Evolutionary conservation across 768 basidiomycete species (phyloP).

Genomic region (Hericium coralloides): DNA sequence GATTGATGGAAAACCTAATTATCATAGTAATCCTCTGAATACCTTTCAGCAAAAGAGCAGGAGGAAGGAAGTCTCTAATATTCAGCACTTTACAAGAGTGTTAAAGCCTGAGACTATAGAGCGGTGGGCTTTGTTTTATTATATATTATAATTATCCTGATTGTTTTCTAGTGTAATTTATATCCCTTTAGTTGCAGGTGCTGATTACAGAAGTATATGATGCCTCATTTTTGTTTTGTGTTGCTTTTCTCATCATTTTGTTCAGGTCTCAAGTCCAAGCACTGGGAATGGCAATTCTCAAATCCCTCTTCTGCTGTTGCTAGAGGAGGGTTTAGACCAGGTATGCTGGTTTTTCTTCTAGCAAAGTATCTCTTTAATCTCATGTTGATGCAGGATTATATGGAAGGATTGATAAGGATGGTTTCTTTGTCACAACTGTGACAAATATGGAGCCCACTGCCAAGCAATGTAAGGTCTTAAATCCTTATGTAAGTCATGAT

Average conservation of each 20-base stretch:
- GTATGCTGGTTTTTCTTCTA: conserved; percentile 22
- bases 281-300: conserved; percentile 51
- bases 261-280: conserved; percentile 34
- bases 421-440: conserved; percentile 64
- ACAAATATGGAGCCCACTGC: conserved; percentile 75
- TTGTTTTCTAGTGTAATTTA: conserved; percentile 40
- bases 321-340: conserved; percentile 38
- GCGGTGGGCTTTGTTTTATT: conserved; percentile 32
- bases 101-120: conserved; percentile 44
- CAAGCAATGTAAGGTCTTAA: conserved; percentile 63
- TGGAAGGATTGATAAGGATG: conserved; percentile 47
- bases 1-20: conserved; percentile 19
- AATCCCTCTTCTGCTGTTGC: conserved; percentile 55
- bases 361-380: neutral
- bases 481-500: conserved; percentile 44
- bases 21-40: conserved; percentile 28
- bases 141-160: neutral
- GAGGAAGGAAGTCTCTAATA: conserved; percentile 31
- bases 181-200: conserved; percentile 45
- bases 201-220: conserved; percentile 56
- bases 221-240: neutral
- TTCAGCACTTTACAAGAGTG: conserved; percentile 63
- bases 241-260: neutral
- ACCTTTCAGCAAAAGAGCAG: conserved; percentile 42
- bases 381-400: conserved; percentile 34